Base-by-base conservation (phyloP, 148 eudicot species). In the Rhododendron ferrugineum region DNA sequence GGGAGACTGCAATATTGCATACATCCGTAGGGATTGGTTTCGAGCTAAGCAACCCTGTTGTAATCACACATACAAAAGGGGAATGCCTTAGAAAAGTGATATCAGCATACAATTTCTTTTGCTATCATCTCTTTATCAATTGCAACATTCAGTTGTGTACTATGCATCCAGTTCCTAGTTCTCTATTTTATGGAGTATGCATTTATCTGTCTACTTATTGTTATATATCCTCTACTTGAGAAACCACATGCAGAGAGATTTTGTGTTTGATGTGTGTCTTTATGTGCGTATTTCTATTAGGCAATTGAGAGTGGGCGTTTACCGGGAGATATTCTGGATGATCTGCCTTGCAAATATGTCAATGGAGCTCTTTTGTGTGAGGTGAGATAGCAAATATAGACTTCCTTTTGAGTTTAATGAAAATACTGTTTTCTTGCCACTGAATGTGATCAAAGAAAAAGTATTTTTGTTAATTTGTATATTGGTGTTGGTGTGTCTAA, bases 271-370 rank as follows among this genome's bases (percentile, higher is more conserved):
- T 82, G 47, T 30, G 11, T 30, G 11, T 62, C 58, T 82, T 82
- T 62, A 11, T 82, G 5, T 18, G 20, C 50, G 9, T 42, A 66
- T 82, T 44, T 44, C 16, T 49, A 2, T 68, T 37, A 85, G 87
- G 83, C 87, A 34, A 85, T 85, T 66, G 87, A 80, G 74, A 80
- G 52, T 85, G 87, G 87, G 50, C 20, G 42, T n/a, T 15, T 85
- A 49, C 87, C 87, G 7, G 83, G 76, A 79, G 79, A 85, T 49
- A 64, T 80, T 54, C 70, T 85, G 52, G 87, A 68, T 85, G 79
- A 49, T 80, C 74, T 85, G 15, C 79, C 83, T 20, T 79, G 83
- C 87, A 79, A 85, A 68, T 85, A 80, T 73, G 78, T 80, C 64
- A 80, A 85, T 49, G 87, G 87, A 62, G 58, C 87, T 49, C 76